Evolutionary conservation across 495 filamentous ascomycete genomes (phyloP), one percentile per base, ranked within the genome.

Genomic region (Neurospora sp.): DNA sequence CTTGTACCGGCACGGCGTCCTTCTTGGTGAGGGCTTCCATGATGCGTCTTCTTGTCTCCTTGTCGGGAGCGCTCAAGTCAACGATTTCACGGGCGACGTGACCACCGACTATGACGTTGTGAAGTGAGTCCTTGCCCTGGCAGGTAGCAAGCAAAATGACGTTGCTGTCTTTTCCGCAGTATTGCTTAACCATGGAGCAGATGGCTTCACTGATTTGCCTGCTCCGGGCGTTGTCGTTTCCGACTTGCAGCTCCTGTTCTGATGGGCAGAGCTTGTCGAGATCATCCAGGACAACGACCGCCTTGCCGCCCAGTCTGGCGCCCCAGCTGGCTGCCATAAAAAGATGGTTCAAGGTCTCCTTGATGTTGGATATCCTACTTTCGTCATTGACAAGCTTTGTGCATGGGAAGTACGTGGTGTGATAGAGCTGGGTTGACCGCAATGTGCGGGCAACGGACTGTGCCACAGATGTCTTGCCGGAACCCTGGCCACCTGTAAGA

Each of bases 311-410:
- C 12, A 94, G 87, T 69, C 94, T 87, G 39, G 94, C 91, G 71
- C 91, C 94, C 94, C 95, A 99, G 48, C 90, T 89, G 16, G 96
- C 96, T 42, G 88, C 86, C 85, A 94, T 94, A 77, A 99, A 98
- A 18, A 95, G 82, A 16, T 92, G 87, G 65, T 86, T 91, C 5
- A 98, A 80, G 0, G 90, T 93, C 73, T 98, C 96, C 78, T 97
- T 98, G 80, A 98, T 91, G 10, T 90, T 92, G 14, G 92, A 91
- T 18, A 97, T 89, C 18, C 94, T 89, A 37, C 89, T 94, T 77
- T 98, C 95, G 71, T 97, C 94, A 2, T 91, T 94, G 31, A 96
- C 90, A 2, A 97, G 86, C 70, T 91, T 93, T 40, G 90, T 88
- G 78, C 94, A 97, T 1, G 92, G 88, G 74, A 95, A 93, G 80